Evolutionary conservation across 805 yeast genomes (phyloP).

Genomic region (Sugiyamaella valdiviana): DNA sequence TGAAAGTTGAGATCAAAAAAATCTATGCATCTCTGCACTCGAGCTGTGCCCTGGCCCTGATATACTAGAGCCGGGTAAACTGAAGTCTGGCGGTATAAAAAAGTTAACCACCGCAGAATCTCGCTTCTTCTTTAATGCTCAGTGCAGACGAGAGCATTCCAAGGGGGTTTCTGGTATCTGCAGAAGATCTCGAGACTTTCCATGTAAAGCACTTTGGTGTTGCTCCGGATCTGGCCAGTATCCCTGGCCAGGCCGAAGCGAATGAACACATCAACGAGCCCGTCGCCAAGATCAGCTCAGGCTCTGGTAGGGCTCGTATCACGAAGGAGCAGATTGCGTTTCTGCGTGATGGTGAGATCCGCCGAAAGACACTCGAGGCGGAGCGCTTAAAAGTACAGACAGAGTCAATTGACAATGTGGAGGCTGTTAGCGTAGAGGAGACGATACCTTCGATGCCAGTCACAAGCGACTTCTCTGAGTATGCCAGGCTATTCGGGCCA

Average conservation of each 20-base stretch:
- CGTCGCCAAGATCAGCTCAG: conserved; percentile 13
- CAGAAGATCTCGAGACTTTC: conserved; percentile 13
- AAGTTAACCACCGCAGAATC: not conserved
- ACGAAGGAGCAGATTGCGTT: conserved; percentile 23
- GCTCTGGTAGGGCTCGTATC: conserved; percentile 20
- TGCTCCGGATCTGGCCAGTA: not conserved
- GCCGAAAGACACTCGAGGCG: not conserved
- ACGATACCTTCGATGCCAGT: conserved; percentile 8
- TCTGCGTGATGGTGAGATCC: conserved; percentile 18
- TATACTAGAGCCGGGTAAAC: conserved; percentile 1
- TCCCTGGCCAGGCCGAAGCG: not conserved
- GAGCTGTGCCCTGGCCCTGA: not conserved
- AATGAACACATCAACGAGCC: not conserved
- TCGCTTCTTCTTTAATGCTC: not conserved
- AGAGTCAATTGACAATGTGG: not conserved
- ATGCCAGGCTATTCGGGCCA: conserved; percentile 13
- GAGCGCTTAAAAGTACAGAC: not conserved
- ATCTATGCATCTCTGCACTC: not conserved
- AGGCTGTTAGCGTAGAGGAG: conserved; percentile 11
- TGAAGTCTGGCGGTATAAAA: not conserved
- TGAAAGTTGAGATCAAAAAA: not conserved
- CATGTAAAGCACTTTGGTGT: conserved; percentile 16
- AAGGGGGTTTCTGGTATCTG: not conserved
- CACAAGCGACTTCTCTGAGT: not conserved
- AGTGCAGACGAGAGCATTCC: not conserved